Percentiles rank a stretch among this genome's conserved stretches.
phyloP scores from a whole-genome alignment of 352 stramenopile species.

The Thraustotheca clavata region DNA sequence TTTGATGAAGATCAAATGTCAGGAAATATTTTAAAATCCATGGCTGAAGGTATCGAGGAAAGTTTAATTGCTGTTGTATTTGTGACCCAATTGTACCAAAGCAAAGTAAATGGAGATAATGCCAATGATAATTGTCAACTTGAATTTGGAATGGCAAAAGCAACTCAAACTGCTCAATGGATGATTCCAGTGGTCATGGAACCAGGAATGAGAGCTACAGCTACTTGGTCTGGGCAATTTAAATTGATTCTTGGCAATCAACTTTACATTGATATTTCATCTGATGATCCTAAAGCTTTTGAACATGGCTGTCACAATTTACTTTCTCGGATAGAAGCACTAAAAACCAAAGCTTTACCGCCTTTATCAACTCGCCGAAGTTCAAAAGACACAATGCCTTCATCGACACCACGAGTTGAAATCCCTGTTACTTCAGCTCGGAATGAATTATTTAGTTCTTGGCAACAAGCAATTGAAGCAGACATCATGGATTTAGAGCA shows the following conservation, averaged over 20 bases:
- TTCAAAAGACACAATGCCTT: neutral
- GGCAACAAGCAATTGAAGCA: neutral
- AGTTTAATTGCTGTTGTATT: neutral
- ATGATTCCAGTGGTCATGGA: constrained; percentile 16
- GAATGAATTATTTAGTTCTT: neutral
- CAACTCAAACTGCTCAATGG: neutral
- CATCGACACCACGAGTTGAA: neutral
- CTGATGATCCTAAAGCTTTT: neutral
- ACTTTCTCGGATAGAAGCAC: neutral
- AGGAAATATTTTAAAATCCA: constrained; percentile 15
- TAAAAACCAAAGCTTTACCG: neutral
- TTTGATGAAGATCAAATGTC: constrained; percentile 17
- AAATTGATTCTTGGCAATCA: constrained; percentile 11
- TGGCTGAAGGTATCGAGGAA: constrained; percentile 16
- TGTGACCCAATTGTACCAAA: constrained; percentile 1
- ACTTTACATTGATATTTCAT: neutral
- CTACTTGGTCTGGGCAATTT: constrained; percentile 2
- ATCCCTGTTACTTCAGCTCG: neutral
- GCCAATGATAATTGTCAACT: constrained; percentile 18
- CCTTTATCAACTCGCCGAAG: neutral
- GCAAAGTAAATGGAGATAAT: constrained; percentile 17
- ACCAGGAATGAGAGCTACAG: neutral
- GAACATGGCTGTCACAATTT: neutral
- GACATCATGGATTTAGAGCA: neutral
- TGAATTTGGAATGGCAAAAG: constrained; percentile 13